phyloP scores from a whole-genome alignment of 176 grass and related monocot species.

The Eremochloa ophiuroides region DNA sequence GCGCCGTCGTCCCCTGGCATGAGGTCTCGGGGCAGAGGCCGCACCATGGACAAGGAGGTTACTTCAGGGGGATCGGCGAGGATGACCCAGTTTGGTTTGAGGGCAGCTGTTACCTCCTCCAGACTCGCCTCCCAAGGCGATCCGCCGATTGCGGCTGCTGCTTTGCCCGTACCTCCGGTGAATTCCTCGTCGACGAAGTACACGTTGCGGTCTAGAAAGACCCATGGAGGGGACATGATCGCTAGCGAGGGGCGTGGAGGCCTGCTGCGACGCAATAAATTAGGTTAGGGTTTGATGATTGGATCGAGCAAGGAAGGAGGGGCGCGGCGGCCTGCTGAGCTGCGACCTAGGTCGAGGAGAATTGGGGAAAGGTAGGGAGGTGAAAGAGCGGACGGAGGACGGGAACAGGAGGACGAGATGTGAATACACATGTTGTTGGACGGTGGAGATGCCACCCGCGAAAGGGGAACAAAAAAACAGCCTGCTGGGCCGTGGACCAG shows the following conservation, averaged over 20 bases:
- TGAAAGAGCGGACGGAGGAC: too few relatives aligned
- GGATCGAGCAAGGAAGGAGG: too few relatives aligned
- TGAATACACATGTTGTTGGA: too few relatives aligned
- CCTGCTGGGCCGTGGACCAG: too few relatives aligned
- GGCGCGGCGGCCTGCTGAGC: too few relatives aligned
- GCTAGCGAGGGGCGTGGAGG: neutral
- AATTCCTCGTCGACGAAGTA: neutral
- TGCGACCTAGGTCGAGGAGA: too few relatives aligned
- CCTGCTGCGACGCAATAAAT: too few relatives aligned
- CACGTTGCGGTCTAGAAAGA: neutral
- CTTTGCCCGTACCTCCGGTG: neutral
- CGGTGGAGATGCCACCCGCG: too few relatives aligned
- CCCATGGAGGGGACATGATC: neutral
- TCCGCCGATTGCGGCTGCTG: neutral
- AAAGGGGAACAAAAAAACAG: too few relatives aligned
- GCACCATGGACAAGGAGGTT: neutral
- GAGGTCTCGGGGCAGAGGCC: neutral
- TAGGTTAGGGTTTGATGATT: too few relatives aligned
- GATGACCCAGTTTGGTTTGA: neutral
- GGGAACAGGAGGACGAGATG: too few relatives aligned
- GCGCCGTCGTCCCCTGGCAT: accelerated
- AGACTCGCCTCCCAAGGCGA: neutral
- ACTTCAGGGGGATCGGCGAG: neutral
- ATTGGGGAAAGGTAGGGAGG: too few relatives aligned
- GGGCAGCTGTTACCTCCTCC: neutral